Conservation (phyloP, 495 filamentous ascomycete species). For the Chaetomidium leptoderma region DNA sequence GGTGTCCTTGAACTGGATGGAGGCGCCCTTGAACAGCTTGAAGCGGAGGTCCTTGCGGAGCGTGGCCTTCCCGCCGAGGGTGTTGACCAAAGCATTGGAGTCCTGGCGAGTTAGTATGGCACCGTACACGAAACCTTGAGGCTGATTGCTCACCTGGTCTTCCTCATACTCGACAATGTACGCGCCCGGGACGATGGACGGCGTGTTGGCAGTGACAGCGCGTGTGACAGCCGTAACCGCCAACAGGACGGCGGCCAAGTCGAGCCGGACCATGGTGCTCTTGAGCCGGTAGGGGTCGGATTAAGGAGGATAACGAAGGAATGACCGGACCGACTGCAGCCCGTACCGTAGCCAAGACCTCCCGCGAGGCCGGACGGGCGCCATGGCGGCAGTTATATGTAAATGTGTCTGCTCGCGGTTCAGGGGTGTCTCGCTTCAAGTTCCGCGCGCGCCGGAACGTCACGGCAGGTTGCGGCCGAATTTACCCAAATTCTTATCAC, state of each 20-base stretch:
- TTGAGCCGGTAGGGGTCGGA: not conserved
- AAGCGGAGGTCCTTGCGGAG: slow-evolving; percentile 44
- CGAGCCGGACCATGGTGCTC: slow-evolving; percentile 28
- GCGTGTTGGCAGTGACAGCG: slow-evolving; percentile 24
- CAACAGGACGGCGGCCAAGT: slow-evolving; percentile 32
- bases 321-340: slow-evolving; percentile 9
- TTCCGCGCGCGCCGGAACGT: slow-evolving; percentile 12
- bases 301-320: slow-evolving; percentile 1
- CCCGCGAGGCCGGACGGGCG: slow-evolving; percentile 3
- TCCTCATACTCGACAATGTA: slow-evolving; percentile 50
- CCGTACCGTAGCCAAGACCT: not conserved
- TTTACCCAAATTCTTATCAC: slow-evolving; percentile 33
- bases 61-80: slow-evolving; percentile 37
- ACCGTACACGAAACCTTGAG: not conserved
- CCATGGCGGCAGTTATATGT: slow-evolving; percentile 20
- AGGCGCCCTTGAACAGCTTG: slow-evolving; percentile 47
- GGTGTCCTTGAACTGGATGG: slow-evolving; percentile 44
- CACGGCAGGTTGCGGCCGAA: slow-evolving; percentile 25
- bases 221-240: slow-evolving; percentile 30
- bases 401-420: not conserved
- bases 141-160: slow-evolving; percentile 35
- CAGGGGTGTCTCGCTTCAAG: slow-evolving; percentile 4
- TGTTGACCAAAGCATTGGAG: slow-evolving; percentile 35
- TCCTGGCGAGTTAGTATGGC: slow-evolving; percentile 29
- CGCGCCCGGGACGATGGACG: slow-evolving; percentile 36